Conservation (phyloP, 2,329 filamentous ascomycete species). For the Venturia aucupariae region DNA sequence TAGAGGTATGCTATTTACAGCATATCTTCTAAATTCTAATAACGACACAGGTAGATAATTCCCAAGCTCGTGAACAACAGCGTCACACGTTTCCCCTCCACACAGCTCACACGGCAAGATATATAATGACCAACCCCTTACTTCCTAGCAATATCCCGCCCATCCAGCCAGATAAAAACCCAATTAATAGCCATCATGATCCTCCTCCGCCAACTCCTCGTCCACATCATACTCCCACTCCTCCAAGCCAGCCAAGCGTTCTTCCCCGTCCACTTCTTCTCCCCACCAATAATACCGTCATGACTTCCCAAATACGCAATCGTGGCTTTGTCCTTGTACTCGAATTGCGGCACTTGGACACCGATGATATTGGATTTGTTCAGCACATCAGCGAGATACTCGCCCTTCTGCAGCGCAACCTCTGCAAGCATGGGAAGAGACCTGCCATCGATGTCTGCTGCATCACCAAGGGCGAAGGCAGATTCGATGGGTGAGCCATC, state of each 20-base stretch:
- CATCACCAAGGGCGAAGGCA: constrained; percentile 30
- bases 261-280: constrained; percentile 32
- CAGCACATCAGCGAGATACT: constrained; percentile 26
- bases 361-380: constrained; percentile 39
- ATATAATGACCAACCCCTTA: not conserved
- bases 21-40: too few relatives aligned
- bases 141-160: constrained; percentile 30
- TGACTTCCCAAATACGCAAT: constrained; percentile 34
- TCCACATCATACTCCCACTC: constrained; percentile 29
- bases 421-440: constrained; percentile 29
- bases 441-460: constrained; percentile 30
- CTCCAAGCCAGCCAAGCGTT: constrained; percentile 38
- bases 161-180: constrained; percentile 25
- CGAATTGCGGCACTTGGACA: constrained; percentile 24
- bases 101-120: not conserved
- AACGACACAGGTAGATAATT: too few relatives aligned
- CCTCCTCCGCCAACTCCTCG: constrained; percentile 25
- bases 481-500: constrained; percentile 22
- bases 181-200: constrained; percentile 28
- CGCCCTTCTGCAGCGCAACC: constrained; percentile 31
- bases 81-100: too few relatives aligned
- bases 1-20: too few relatives aligned
- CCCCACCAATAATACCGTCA: constrained; percentile 30
- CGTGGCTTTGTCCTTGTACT: constrained; percentile 30
- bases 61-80: too few relatives aligned